Evolutionary conservation across 2,329 filamentous ascomycete genomes (phyloP).

Genomic region (Coccinonectria pachysandricola): DNA sequence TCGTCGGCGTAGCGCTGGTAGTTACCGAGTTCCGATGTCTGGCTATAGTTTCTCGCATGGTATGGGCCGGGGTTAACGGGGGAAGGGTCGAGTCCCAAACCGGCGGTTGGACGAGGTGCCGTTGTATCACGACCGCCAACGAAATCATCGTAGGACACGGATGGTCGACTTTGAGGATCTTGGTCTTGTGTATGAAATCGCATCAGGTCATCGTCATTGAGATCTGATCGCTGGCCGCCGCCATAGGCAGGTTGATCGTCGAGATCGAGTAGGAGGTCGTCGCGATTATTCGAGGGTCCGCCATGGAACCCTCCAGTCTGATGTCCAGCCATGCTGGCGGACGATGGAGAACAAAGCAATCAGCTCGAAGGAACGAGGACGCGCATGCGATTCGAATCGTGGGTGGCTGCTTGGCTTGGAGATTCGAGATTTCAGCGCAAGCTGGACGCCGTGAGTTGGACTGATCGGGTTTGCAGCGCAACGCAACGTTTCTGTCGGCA

Average conservation of each 20-base stretch:
- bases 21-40: constrained; percentile 75
- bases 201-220: constrained; percentile 72
- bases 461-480: too few species aligned
- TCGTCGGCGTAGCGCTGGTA: constrained; percentile 88
- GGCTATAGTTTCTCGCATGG: constrained; percentile 47
- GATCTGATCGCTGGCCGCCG: constrained; percentile 64
- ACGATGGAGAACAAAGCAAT: constrained; percentile 25
- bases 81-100: constrained; percentile 14
- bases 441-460: too few species aligned
- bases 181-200: constrained; percentile 65
- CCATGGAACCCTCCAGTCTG: constrained; percentile 37
- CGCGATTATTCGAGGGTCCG: constrained; percentile 35
- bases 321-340: constrained; percentile 51
- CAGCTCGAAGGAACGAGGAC: constrained; percentile 17
- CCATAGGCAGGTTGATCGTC: constrained; percentile 63
- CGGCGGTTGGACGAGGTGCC: constrained; percentile 29
- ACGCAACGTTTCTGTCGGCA: too few species aligned
- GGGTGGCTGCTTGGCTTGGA: constrained; percentile 3
- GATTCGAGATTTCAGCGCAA: not conserved
- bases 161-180: constrained; percentile 58
- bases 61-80: constrained; percentile 30
- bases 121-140: constrained; percentile 54
- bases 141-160: constrained; percentile 90
- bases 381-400: constrained; percentile 21
- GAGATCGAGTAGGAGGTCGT: constrained; percentile 63